These are phyloP conservation scores for Linnemannia elongata DNA, from an alignment of 192 early-diverging fungal species.

Conservation along the genomic window DNA sequence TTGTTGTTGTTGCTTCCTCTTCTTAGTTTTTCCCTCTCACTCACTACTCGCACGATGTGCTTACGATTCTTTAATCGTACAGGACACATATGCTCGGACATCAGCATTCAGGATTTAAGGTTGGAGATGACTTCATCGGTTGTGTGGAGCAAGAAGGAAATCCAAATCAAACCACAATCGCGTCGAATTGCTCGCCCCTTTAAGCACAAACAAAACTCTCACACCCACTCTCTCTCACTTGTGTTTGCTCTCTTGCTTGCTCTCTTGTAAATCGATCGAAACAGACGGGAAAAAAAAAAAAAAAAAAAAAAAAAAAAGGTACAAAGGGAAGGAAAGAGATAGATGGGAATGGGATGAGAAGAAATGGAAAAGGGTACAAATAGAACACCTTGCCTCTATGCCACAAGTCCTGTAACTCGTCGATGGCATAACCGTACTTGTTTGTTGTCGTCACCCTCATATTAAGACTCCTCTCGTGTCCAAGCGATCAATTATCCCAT, in stretches of 20 bases:
- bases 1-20: not conserved
- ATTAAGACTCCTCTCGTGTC: not conserved
- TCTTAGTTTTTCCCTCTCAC: not conserved
- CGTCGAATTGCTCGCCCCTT: conserved; percentile 8
- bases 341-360: no score
- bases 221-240: no score
- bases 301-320: not conserved
- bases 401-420: not conserved
- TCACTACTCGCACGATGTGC: no score
- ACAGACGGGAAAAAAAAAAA: no score
- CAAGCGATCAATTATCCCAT: not conserved
- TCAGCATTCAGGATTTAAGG: not conserved
- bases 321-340: not conserved
- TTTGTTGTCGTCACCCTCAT: not conserved
- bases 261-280: conserved; percentile 1
- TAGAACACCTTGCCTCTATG: not conserved
- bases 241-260: not conserved
- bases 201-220: not conserved
- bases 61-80: no score
- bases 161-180: not conserved
- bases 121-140: conserved; percentile 1
- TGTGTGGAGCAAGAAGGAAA: not conserved
- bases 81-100: not conserved
- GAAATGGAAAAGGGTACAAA: not conserved
- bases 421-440: not conserved